These are phyloP conservation scores for Coemansia javaensis DNA, from an alignment of 192 early-diverging fungal species.

Conservation along the genomic window DNA sequence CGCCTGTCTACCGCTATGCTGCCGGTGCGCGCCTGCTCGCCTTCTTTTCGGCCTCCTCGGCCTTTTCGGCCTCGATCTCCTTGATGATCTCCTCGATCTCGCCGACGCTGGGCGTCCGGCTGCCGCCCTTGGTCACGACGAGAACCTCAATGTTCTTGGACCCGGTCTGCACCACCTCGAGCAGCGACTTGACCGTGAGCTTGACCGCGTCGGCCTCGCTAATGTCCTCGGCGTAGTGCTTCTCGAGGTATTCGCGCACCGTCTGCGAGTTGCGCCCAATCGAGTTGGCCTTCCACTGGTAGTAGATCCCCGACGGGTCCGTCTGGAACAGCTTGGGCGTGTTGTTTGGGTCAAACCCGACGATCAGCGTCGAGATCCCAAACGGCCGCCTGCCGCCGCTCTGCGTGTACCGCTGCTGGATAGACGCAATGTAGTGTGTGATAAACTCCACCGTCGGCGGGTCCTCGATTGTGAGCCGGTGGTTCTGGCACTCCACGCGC, in stretches of 20 bases:
- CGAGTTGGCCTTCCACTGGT: slow-evolving; percentile 97
- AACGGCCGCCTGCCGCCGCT: slow-evolving; percentile 97
- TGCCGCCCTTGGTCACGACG: slow-evolving; percentile 75
- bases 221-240: slow-evolving; percentile 90
- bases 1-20: too few relatives aligned
- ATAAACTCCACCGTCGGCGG: slow-evolving; percentile 97
- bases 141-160: slow-evolving; percentile 99
- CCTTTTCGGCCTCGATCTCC: slow-evolving; percentile 86
- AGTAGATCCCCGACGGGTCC: slow-evolving; percentile 97
- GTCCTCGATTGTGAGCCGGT: slow-evolving; percentile 96
- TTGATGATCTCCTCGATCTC: slow-evolving; percentile 72
- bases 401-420: slow-evolving; percentile 99
- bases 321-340: slow-evolving; percentile 95
- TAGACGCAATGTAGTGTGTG: slow-evolving; percentile 90
- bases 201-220: slow-evolving; percentile 77
- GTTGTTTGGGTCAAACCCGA: slow-evolving; percentile 86
- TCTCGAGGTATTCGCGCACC: slow-evolving; percentile 96
- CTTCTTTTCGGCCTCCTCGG: slow-evolving; percentile 80
- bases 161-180: slow-evolving; percentile 98
- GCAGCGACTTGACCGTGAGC: slow-evolving; percentile 82
- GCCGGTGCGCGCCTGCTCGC: slow-evolving; percentile 27
- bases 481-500: slow-evolving; percentile 95
- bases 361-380: slow-evolving; percentile 94
- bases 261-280: slow-evolving; percentile 97
- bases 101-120: slow-evolving; percentile 62